phyloP scores from a whole-genome alignment of 2,329 filamentous ascomycete species.

The Triangularia verruculosa region DNA sequence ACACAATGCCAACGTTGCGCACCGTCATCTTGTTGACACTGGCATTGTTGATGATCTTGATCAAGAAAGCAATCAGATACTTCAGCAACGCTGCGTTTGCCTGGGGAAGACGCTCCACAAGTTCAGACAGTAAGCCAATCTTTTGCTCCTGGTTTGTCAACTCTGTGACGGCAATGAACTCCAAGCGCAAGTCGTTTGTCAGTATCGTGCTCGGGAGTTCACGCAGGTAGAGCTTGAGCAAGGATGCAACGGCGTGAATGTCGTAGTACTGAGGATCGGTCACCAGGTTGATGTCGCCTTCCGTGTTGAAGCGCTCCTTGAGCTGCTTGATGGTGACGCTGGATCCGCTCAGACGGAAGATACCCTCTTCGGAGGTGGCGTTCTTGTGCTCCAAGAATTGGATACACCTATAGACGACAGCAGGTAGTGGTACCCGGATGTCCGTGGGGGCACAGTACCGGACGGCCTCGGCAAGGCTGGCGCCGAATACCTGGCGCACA shows the following conservation, averaged over 20 bases:
- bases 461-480: slow-evolving; percentile 80
- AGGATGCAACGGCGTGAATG: slow-evolving; percentile 90
- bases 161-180: slow-evolving; percentile 83
- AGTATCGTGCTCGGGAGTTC: slow-evolving; percentile 90
- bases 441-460: slow-evolving; percentile 72
- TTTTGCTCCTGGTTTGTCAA: slow-evolving; percentile 73
- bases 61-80: slow-evolving; percentile 82
- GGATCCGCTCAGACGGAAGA: slow-evolving; percentile 95
- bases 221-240: slow-evolving; percentile 90
- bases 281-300: slow-evolving; percentile 86
- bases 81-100: slow-evolving; percentile 79
- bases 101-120: slow-evolving; percentile 76
- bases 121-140: slow-evolving; percentile 68
- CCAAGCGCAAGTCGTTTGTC: slow-evolving; percentile 82
- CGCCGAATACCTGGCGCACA: slow-evolving; percentile 75
- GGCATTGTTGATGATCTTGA: slow-evolving; percentile 87
- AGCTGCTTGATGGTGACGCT: slow-evolving; percentile 90
- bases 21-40: slow-evolving; percentile 97
- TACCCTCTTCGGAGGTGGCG: slow-evolving; percentile 83
- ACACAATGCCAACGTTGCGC: slow-evolving; percentile 95
- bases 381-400: slow-evolving; percentile 85
- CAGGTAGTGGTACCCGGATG: slow-evolving; percentile 73
- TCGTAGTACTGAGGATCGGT: slow-evolving; percentile 84
- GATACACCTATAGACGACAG: slow-evolving; percentile 92
- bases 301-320: slow-evolving; percentile 87